A percentile compares a stretch with the other conserved stretches of the same genome.
Evolutionary conservation across 441 rosid species (phyloP).

Genomic region (Gossypium laxum): DNA sequence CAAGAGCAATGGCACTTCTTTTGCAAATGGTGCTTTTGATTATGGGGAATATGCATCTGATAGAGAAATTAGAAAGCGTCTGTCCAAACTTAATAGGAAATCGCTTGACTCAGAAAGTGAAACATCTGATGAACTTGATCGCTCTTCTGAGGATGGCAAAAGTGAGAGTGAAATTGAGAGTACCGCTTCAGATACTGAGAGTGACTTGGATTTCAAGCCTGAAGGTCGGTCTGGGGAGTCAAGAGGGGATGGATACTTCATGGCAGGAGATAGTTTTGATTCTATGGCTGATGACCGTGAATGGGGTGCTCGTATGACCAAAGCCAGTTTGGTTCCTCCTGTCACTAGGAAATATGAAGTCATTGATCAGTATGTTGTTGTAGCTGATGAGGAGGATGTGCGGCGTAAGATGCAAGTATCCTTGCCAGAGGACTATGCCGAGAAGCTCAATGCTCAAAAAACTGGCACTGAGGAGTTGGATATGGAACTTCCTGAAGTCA

Average conservation of each 20-base stretch:
- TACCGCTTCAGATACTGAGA: slow-evolving; percentile 77
- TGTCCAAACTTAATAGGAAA: slow-evolving; percentile 72
- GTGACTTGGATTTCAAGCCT: slow-evolving; percentile 62
- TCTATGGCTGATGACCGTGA: slow-evolving; percentile 78
- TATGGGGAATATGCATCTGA: slow-evolving; percentile 80
- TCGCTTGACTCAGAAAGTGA: slow-evolving; percentile 85
- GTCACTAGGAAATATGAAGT: slow-evolving; percentile 96
- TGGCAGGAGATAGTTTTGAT: slow-evolving; percentile 53
- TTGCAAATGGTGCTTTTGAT: slow-evolving; percentile 45
- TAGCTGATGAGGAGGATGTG: slow-evolving; percentile 89
- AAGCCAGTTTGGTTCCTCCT: slow-evolving; percentile 95
- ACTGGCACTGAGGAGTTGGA: slow-evolving; percentile 88
- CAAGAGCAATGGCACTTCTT: slow-evolving; percentile 51
- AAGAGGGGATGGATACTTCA: slow-evolving; percentile 49
- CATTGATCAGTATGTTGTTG: slow-evolving; percentile 66
- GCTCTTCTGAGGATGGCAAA: slow-evolving; percentile 57
- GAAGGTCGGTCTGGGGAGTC: slow-evolving; percentile 50
- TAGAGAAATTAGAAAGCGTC: slow-evolving; percentile 79
- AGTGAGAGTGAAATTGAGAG: slow-evolving; percentile 47
- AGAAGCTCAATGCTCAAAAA: slow-evolving; percentile 84
- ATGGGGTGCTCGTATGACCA: slow-evolving; percentile 99
- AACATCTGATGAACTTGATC: slow-evolving; percentile 67
- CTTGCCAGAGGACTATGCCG: slow-evolving; percentile 90
- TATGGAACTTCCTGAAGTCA: slow-evolving; percentile 99
- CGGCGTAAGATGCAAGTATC: slow-evolving; percentile 77